Base-by-base conservation (phyloP, 2,329 filamentous ascomycete genomes). In the Colletotrichum cereale region DNA sequence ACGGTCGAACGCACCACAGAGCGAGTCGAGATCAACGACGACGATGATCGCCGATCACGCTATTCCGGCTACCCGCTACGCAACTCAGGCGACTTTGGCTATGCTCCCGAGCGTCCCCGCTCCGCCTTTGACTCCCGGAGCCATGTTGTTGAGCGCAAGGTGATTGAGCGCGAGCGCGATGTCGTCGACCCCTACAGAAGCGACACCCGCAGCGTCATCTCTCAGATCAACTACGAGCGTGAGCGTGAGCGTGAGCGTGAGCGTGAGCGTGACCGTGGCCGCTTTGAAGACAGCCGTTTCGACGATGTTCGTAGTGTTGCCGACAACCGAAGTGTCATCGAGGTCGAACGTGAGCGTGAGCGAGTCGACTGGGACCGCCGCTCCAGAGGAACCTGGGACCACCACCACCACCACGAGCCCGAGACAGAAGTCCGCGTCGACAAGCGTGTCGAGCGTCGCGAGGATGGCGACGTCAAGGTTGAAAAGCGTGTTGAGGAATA, bases 401-500 rank as follows among this genome's bases (percentile, higher is more conserved):
- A 71, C 72, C 26, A 77, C 76, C 60, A 67, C 48, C 53, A 55
- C 52, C 75, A 61, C 69, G 61, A 76, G 63, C 71, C 73, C 38
- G 82, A 84, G 47, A 79, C 76, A 55, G 85, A 86, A 29, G 78
- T 85, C 47, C 81, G 82, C 12, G 71, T 84, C 50, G 84, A 86
- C 68, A 83, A 81, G 69, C 81, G 83, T 14, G 69, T 85, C 52
- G 79, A 82, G 66, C 81, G 80, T 67, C 80, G 81, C 24, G 83
- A 84, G 44, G 85, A 86, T 34, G 85, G 85, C 62, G 88, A 90
- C 31, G 75, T 90, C 44, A 85, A 86, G 65, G 79, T 90, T 73
- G 87, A 90, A 75, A 86, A 86, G 75, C 86, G 86, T 63, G 82
- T 82, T 21, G 82, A 88, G 66, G 86, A 88, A 74, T 84, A 83